Evolutionary conservation across 192 early-diverging fungal species (phyloP), one percentile per base, ranked within the genome.

Genomic region (Podila clonocystis): DNA sequence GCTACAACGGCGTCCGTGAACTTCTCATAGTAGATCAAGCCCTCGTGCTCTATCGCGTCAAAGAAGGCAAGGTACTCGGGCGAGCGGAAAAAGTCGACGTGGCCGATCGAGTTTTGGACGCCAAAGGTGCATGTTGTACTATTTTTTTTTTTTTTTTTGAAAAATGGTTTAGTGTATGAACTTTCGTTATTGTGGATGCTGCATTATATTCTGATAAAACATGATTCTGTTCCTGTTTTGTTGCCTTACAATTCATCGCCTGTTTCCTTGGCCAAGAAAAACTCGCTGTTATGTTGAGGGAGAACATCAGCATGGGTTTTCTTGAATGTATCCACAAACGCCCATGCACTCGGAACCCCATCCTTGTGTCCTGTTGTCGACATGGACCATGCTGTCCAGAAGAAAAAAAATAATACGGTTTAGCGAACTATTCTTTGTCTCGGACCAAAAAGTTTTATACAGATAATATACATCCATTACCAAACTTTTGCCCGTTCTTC

Each of bases 71-170:
- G 66, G 84, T 93, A 92, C 1, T 68, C 84, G 12, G 75, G 63
- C 48, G 85, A 88, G 26, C 89, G 84, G 67, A 89, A 93, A 58
- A 93, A 85, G 29, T 89, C 76, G 63, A 90, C 65, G 38, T 85
- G 71, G 33, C 84, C 91, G 22, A 94, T 91, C 65, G 93, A 92
- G 72, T 92, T 93, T 65, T 94, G 91, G 58, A 86, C 85, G 83
- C 90, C 91, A 49, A 91, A 93, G 49, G 92, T 85, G 67, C 91
- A 93, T 20, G 64, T 64, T 2, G 83, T 75, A 52, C 90, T 91
- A n/a, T 41, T 33, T 31, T 31, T 65, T 89, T 87, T 82, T 41
- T 41, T 41, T 41, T 2, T 41, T 2, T 41, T 72, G 67, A 15
- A 55, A 55, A 55, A 24, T 6, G 0, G 50, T n/a, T n/a, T 24